Evolutionary conservation across 1,284 basidiomycete genomes (phyloP).

Genomic region (Lignosus rhinocerotis): DNA sequence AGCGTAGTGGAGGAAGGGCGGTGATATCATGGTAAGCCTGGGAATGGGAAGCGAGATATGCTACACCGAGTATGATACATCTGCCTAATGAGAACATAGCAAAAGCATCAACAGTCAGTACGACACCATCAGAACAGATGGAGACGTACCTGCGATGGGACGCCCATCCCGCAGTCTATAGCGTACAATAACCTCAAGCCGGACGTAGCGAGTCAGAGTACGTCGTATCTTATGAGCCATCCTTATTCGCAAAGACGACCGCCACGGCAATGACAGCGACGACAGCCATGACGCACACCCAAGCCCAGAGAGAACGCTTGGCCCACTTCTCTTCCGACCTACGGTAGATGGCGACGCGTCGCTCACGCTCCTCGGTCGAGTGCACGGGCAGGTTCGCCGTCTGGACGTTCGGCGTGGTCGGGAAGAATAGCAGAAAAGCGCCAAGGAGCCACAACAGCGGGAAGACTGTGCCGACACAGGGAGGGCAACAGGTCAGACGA

Average conservation of each 20-base stretch:
- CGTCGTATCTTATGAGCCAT: background rate
- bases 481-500: background rate
- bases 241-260: constrained; percentile 10
- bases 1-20: too few species aligned
- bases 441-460: constrained; percentile 19
- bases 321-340: constrained; percentile 17
- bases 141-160: too few species aligned
- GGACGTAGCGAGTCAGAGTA: too few species aligned
- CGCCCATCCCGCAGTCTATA: too few species aligned
- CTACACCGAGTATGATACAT: too few species aligned
- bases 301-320: constrained; percentile 11
- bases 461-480: constrained; percentile 2
- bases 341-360: constrained; percentile 9
- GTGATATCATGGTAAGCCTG: too few species aligned
- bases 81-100: too few species aligned
- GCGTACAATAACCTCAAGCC: too few species aligned
- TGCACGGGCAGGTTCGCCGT: constrained; percentile 9
- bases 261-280: constrained; percentile 1
- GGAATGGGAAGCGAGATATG: too few species aligned
- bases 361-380: constrained; percentile 11
- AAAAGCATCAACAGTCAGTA: too few species aligned
- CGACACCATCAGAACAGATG: too few species aligned
- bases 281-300: background rate
- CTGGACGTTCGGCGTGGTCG: constrained; percentile 11
- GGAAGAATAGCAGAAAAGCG: constrained; percentile 5